Percentiles rank a stretch among this genome's conserved stretches.
phyloP scores from a whole-genome alignment of 225 moss, liverwort and hornwort genomes.

The Neckera pumila region DNA sequence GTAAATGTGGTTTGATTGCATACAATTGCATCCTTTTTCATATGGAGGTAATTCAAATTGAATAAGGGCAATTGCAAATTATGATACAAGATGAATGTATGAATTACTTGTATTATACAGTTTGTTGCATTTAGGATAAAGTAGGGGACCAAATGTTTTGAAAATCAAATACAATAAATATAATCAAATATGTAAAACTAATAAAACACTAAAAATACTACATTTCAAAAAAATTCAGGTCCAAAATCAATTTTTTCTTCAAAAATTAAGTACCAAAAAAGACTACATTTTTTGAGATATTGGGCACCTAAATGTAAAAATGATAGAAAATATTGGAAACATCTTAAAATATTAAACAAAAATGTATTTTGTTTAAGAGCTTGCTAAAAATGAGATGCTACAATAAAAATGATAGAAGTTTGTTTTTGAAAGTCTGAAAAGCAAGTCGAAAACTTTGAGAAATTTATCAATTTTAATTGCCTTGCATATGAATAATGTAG shows the following conservation, averaged over 20 bases:
- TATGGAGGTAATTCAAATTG: background rate
- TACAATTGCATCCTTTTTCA: background rate
- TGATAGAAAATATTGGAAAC: background rate
- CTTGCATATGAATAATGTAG: background rate
- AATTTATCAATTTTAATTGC: no score
- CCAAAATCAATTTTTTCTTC: background rate
- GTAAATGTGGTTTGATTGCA: background rate
- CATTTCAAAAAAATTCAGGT: background rate
- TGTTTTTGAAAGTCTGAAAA: background rate
- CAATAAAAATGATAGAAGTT: background rate
- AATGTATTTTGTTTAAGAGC: background rate
- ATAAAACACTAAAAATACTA: accelerated
- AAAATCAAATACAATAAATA: background rate
- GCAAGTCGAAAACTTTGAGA: no score
- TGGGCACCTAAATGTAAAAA: background rate
- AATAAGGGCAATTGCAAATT: background rate
- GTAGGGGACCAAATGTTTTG: background rate
- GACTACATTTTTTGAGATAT: background rate
- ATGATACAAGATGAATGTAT: background rate
- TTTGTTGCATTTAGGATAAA: background rate
- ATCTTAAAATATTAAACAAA: background rate
- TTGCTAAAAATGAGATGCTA: background rate
- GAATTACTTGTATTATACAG: background rate
- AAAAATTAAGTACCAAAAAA: background rate
- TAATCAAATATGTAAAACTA: background rate